These are phyloP conservation scores for Gaertneriomyces semiglobifer DNA, from an alignment of 192 early-diverging fungal genomes.

Conservation along the genomic window DNA sequence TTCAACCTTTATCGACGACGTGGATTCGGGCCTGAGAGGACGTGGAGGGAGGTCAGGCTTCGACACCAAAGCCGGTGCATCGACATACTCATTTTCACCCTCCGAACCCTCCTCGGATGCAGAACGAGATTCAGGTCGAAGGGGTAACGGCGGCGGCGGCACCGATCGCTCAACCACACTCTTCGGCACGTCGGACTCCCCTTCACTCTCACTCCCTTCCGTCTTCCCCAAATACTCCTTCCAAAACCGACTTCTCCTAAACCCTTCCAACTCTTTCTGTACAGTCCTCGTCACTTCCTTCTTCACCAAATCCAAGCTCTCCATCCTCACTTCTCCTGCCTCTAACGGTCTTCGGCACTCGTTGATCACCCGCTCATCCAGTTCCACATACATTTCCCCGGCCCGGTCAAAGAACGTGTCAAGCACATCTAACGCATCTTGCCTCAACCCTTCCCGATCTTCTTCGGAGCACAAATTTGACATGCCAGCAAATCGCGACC, in stretches of 20 bases:
- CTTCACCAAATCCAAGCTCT: conserved; percentile 13
- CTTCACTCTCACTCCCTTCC: too few species aligned
- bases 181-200: too few species aligned
- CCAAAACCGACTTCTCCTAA: conserved; percentile 8
- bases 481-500: conserved; percentile 14
- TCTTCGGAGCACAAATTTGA: neutral
- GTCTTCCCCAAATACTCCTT: conserved; percentile 5
- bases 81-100: too few species aligned
- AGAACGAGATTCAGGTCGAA: too few species aligned
- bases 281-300: neutral
- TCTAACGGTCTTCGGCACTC: neutral
- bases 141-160: too few species aligned
- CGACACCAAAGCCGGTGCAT: too few species aligned
- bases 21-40: too few species aligned
- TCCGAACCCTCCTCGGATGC: too few species aligned
- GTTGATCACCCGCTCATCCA: conserved; percentile 4
- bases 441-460: conserved; percentile 1
- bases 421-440: conserved; percentile 13
- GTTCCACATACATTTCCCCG: neutral
- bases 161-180: too few species aligned
- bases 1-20: too few species aligned
- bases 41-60: too few species aligned
- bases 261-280: conserved; percentile 9
- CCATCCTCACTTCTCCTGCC: neutral
- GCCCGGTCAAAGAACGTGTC: conserved; percentile 15